A percentile compares a stretch with the other conserved stretches of the same genome.
These are phyloP conservation scores for Mortierella sp. DNA, from an alignment of 371 early-diverging fungal genomes.

Conservation along the genomic window DNA sequence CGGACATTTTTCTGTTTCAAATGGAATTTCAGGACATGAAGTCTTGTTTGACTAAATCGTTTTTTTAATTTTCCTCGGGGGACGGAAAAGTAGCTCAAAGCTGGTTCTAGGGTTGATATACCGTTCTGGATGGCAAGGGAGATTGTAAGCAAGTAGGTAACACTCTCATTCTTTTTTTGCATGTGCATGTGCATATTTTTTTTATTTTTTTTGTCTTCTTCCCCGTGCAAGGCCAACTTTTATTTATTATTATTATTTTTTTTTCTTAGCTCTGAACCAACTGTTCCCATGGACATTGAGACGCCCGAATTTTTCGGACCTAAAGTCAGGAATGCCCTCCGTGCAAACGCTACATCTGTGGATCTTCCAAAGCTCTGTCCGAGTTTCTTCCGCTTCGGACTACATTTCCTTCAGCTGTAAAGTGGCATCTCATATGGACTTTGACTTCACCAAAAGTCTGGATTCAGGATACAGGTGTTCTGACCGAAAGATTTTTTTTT, in stretches of 20 bases:
- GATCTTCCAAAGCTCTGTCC: conserved; percentile 63
- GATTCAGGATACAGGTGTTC: background rate
- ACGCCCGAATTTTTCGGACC: conserved; percentile 63
- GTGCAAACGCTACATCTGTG: conserved; percentile 62
- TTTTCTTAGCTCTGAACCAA: conserved; percentile 25
- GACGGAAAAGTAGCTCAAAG: conserved; percentile 51
- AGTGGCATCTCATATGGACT: background rate
- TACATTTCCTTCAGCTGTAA: conserved; percentile 44
- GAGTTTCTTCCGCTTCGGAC: conserved; percentile 67
- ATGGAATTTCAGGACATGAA: background rate
- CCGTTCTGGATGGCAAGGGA: conserved; percentile 69
- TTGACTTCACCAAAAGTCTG: background rate
- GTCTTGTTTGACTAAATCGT: background rate
- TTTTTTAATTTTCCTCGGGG: background rate
- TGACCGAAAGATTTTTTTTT: conserved; percentile 2
- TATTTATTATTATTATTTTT: background rate
- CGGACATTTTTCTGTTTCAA: background rate
- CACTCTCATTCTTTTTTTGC: background rate
- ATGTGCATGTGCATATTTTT: too few species aligned
- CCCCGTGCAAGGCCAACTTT: too few species aligned
- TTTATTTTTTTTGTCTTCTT: background rate
- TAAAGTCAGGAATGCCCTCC: conserved; percentile 62
- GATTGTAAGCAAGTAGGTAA: conserved; percentile 57
- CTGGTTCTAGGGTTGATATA: conserved; percentile 63
- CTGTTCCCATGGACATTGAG: conserved; percentile 59